Evolutionary conservation across 768 basidiomycete species (phyloP).

Genomic region (Austroboletus eburneus): DNA sequence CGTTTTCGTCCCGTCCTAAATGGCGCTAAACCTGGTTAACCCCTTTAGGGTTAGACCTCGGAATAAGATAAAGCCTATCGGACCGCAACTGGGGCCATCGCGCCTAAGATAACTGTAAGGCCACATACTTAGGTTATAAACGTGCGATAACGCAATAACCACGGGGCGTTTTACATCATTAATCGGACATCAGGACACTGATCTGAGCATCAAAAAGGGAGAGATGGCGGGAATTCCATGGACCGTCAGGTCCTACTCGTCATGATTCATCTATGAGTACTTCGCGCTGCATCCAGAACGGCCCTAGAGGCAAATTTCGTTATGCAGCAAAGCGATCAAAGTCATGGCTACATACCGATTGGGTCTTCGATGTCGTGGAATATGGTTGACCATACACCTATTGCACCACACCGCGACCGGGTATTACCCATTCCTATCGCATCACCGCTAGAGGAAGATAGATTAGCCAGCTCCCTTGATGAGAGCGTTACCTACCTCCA

Average conservation of each 20-base stretch:
- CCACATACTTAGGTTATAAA: too few relatives aligned
- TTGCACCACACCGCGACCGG: conserved; percentile 53
- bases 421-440: conserved; percentile 60
- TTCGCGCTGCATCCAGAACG: conserved; percentile 29
- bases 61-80: background rate
- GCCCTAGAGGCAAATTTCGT: conserved; percentile 17
- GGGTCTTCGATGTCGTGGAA: conserved; percentile 46
- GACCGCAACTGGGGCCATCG: background rate
- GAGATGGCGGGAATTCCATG: too few relatives aligned
- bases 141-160: too few relatives aligned
- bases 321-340: too few relatives aligned
- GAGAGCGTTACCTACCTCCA: conserved; percentile 45
- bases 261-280: conserved; percentile 4
- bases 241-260: conserved; percentile 6
- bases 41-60: background rate
- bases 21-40: background rate
- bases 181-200: background rate
- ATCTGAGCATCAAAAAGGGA: too few relatives aligned
- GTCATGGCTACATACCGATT: conserved; percentile 34
- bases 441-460: conserved; percentile 42
- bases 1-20: too few relatives aligned
- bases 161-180: too few relatives aligned
- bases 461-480: background rate
- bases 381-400: conserved; percentile 52
- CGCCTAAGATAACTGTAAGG: background rate